These are phyloP conservation scores for Phialophora chinensis DNA, from an alignment of 2,329 filamentous ascomycete species.

Conservation along the genomic window DNA sequence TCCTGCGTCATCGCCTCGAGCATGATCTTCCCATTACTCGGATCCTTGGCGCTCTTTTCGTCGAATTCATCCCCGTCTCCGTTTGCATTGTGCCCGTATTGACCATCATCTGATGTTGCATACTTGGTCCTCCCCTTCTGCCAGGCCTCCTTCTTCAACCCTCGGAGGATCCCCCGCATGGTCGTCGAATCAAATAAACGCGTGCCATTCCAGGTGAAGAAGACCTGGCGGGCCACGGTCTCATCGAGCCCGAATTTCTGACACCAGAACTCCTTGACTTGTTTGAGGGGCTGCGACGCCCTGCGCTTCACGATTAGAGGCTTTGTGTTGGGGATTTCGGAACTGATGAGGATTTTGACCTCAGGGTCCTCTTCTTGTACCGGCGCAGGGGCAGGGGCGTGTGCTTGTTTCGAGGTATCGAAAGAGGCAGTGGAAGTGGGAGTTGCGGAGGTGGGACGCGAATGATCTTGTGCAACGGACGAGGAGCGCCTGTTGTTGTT, in stretches of 20 bases:
- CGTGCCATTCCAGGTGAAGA: conserved; percentile 79
- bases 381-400: conserved; percentile 22
- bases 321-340: conserved; percentile 66
- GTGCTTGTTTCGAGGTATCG: conserved; percentile 13
- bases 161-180: conserved; percentile 66
- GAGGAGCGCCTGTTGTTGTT: conserved; percentile 7
- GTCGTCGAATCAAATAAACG: conserved; percentile 78
- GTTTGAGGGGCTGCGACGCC: conserved; percentile 69
- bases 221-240: conserved; percentile 61
- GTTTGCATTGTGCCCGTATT: conserved; percentile 44
- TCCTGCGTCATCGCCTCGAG: conserved; percentile 79
- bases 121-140: conserved; percentile 5
- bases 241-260: conserved; percentile 62
- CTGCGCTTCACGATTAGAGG: conserved; percentile 69
- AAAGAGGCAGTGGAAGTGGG: neutral
- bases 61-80: conserved; percentile 49
- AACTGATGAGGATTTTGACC: conserved; percentile 71
- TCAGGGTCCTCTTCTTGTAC: conserved; percentile 51
- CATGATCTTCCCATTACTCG: conserved; percentile 66
- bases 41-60: conserved; percentile 42
- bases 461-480: conserved; percentile 15
- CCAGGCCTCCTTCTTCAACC: conserved; percentile 31
- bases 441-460: conserved; percentile 10
- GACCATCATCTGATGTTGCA: neutral
- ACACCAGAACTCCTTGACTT: conserved; percentile 74